Evolutionary conservation across 2,329 filamentous ascomycete species (phyloP).

Genomic region (Coniosporium tulheliwenetii): DNA sequence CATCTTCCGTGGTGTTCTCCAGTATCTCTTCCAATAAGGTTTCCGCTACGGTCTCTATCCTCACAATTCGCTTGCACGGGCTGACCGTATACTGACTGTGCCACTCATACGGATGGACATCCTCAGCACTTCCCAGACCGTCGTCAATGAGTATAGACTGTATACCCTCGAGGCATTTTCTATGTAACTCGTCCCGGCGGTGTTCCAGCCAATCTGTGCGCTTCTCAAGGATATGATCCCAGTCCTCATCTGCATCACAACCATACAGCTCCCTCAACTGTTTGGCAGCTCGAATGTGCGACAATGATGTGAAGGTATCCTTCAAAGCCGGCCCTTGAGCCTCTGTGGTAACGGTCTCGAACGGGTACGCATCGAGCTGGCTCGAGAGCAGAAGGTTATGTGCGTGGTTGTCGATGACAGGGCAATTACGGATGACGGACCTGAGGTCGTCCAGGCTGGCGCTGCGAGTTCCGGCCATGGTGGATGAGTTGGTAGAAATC

Average conservation of each 20-base stretch:
- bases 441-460: conserved; percentile 9
- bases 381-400: conserved; percentile 48
- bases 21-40: conserved; percentile 37
- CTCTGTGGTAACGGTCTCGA: conserved; percentile 55
- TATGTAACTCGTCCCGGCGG: conserved; percentile 38
- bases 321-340: conserved; percentile 52
- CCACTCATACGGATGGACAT: conserved; percentile 45
- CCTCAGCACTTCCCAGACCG: conserved; percentile 41
- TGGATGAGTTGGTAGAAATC: background rate
- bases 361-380: conserved; percentile 32
- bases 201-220: conserved; percentile 30
- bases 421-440: conserved; percentile 16
- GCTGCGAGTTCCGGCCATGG: conserved; percentile 1
- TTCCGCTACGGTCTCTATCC: conserved; percentile 59
- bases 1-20: background rate
- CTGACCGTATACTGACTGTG: conserved; percentile 50
- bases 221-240: conserved; percentile 38
- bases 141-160: conserved; percentile 68
- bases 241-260: conserved; percentile 41
- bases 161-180: conserved; percentile 53
- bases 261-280: conserved; percentile 51
- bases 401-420: conserved; percentile 60
- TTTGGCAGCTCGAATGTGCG: conserved; percentile 53
- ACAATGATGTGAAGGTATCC: conserved; percentile 44
- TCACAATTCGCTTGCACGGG: conserved; percentile 56